Conservation (phyloP, 371 early-diverging fungal genomes). For the Mortierella sp. region DNA sequence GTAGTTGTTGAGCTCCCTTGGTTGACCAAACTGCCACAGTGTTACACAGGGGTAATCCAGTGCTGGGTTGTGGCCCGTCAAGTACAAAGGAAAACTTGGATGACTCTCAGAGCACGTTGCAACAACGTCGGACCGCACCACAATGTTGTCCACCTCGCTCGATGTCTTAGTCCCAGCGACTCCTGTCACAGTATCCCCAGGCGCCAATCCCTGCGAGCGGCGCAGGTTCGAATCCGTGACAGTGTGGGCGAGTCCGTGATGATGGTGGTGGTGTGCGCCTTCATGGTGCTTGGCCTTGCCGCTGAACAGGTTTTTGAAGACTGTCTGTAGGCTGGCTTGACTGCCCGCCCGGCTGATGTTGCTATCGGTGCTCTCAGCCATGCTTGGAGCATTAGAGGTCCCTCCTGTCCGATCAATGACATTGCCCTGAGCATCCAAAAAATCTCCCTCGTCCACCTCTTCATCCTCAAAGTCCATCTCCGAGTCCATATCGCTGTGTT, state of each 20-base stretch:
- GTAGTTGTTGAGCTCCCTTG: constrained; percentile 68
- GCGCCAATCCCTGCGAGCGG: constrained; percentile 34
- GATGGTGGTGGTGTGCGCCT: constrained; percentile 25
- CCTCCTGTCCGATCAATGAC: constrained; percentile 34
- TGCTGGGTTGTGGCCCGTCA: constrained; percentile 67
- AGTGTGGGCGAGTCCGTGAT: constrained; percentile 38
- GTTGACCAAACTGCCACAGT: constrained; percentile 75
- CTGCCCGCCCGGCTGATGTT: constrained; percentile 31
- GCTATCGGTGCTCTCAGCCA: constrained; percentile 41
- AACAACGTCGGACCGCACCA: constrained; percentile 56
- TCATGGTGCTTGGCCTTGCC: constrained; percentile 19
- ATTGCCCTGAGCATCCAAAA: constrained; percentile 51
- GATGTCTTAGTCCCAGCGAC: constrained; percentile 39
- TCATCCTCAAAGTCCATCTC: constrained; percentile 70
- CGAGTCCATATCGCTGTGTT: constrained; percentile 57
- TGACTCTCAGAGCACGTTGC: constrained; percentile 70
- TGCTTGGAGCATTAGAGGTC: constrained; percentile 37
- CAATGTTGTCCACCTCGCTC: constrained; percentile 51
- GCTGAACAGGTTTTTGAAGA: constrained; percentile 45
- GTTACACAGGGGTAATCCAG: constrained; percentile 64
- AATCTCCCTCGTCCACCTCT: constrained; percentile 39
- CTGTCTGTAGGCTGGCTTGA: constrained; percentile 38
- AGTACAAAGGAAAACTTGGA: constrained; percentile 70
- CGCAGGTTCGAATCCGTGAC: constrained; percentile 56
- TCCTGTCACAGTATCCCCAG: neutral